Base-by-base conservation (phyloP, 306 rosid species). In the Pachyrhizus erosus region DNA sequence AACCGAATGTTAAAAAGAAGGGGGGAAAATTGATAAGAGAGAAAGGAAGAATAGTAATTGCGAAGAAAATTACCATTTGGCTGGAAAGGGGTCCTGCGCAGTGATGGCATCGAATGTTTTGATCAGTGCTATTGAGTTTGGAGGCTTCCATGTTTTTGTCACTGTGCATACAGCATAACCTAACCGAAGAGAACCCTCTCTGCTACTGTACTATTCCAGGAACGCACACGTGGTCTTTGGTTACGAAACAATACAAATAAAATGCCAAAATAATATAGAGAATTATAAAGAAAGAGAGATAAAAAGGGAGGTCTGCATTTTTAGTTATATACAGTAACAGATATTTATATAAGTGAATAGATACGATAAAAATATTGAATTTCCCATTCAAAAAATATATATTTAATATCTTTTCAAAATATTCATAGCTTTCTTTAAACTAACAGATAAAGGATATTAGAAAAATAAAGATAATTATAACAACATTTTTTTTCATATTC, bases 71-170 rank as follows among this genome's bases (percentile, higher is more conserved):
- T 15, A 65, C 91, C 86, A 92, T 78, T 52, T 86, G 83, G 79
- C 86, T 90, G 0, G 85, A 87, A 42, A 92, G 93, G 31, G 97
- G 94, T 60, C 91, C 93, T 0, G 94, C 93, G 20, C 97, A 92
- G 84, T 92, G 97, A 77, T 80, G 91, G 76, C 97, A 90, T 80
- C 92, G 90, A 51, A 83, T 61, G 72, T 80, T 65, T n/a, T 34
- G 43, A 27, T 0, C 1, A 10, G 17, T 57, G 18, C 13, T 33
- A 2, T 43, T 24, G 7, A 8, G 39, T 51, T 75, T 42, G 3
- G 73, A 75, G 34, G 12, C 9, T 42, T 45, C 82, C 86, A 76
- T 82, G 26, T 2, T 31, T 0, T 2, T 62, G 17, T 14, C 9
- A 9, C 40, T 24, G 33, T 21, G 37, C n/a, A 24, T 24, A 24